These are phyloP conservation scores for Hordeum pubiflorum DNA, from an alignment of 202 grass and related monocot genomes.

Conservation along the genomic window DNA sequence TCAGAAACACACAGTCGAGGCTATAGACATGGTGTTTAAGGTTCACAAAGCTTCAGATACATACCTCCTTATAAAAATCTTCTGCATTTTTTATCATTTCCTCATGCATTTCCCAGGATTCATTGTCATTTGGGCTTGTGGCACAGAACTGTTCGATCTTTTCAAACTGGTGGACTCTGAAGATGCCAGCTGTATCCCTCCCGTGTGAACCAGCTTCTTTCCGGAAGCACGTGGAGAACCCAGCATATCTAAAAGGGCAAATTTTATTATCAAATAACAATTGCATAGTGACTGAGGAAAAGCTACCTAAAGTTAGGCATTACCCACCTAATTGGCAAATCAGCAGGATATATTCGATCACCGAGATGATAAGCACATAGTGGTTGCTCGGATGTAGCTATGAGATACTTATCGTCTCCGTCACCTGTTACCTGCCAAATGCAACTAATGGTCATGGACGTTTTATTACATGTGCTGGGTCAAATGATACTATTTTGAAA, in stretches of 20 bases:
- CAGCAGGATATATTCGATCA: slow-evolving; percentile 72
- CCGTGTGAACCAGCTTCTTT: slow-evolving; percentile 96
- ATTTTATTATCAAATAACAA: slow-evolving; percentile 5
- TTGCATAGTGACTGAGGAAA: neutral
- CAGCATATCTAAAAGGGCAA: slow-evolving; percentile 56
- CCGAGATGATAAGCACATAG: slow-evolving; percentile 84
- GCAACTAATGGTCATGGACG: neutral
- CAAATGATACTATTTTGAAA: slow-evolving; percentile 6
- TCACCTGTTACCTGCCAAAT: slow-evolving; percentile 74
- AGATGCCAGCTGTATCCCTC: slow-evolving; percentile 81
- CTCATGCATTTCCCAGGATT: slow-evolving; percentile 84
- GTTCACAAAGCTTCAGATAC: neutral
- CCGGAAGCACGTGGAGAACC: slow-evolving; percentile 93
- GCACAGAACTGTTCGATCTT: slow-evolving; percentile 90
- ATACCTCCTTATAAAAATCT: slow-evolving; percentile 73
- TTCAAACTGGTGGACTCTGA: slow-evolving; percentile 96
- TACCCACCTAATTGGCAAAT: slow-evolving; percentile 66
- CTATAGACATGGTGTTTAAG: neutral
- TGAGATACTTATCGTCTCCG: slow-evolving; percentile 90
- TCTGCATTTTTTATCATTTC: slow-evolving; percentile 90
- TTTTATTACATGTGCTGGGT: neutral
- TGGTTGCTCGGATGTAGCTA: slow-evolving; percentile 90
- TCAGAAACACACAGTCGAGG: neutral
- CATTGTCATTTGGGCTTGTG: slow-evolving; percentile 67
- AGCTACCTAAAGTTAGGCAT: neutral